Percentiles rank a stretch among this genome's conserved stretches.
These are phyloP conservation scores for Phytophthora kernoviae DNA, from an alignment of 352 stramenopile species.

Conservation along the genomic window DNA sequence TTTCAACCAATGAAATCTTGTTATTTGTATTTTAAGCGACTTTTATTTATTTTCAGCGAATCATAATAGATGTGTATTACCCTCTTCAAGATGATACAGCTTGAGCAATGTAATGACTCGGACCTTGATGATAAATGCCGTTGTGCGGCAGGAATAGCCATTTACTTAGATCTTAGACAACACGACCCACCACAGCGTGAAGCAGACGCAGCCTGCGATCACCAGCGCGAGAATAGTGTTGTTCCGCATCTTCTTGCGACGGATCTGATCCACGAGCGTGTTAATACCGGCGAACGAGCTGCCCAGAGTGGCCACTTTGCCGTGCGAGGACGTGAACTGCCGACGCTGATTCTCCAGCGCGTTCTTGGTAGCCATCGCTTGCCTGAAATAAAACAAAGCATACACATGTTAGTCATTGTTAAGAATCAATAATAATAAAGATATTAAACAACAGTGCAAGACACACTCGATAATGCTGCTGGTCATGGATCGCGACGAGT, in stretches of 20 bases:
- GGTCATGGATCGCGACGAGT: conserved; percentile 81
- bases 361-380: conserved; percentile 87
- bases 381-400: conserved; percentile 4
- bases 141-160: too few relatives aligned
- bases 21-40: too few relatives aligned
- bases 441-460: neutral
- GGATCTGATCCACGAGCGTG: conserved; percentile 95
- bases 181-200: conserved; percentile 96
- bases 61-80: neutral
- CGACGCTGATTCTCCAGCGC: conserved; percentile 91
- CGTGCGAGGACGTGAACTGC: conserved; percentile 83
- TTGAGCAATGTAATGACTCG: too few relatives aligned
- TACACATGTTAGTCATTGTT: too few relatives aligned
- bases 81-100: conserved; percentile 7
- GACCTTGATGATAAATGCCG: conserved; percentile 6
- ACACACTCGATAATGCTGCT: conserved; percentile 84
- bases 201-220: conserved; percentile 95
- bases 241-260: conserved; percentile 96
- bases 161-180: conserved; percentile 65
- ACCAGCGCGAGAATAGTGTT: conserved; percentile 97
- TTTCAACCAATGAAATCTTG: neutral
- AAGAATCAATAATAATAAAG: too few relatives aligned
- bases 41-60: neutral
- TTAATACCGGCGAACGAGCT: conserved; percentile 96
- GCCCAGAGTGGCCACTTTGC: conserved; percentile 85